These are phyloP conservation scores for Fusarium clavum DNA, from an alignment of 2,329 filamentous ascomycete genomes.

Conservation along the genomic window DNA sequence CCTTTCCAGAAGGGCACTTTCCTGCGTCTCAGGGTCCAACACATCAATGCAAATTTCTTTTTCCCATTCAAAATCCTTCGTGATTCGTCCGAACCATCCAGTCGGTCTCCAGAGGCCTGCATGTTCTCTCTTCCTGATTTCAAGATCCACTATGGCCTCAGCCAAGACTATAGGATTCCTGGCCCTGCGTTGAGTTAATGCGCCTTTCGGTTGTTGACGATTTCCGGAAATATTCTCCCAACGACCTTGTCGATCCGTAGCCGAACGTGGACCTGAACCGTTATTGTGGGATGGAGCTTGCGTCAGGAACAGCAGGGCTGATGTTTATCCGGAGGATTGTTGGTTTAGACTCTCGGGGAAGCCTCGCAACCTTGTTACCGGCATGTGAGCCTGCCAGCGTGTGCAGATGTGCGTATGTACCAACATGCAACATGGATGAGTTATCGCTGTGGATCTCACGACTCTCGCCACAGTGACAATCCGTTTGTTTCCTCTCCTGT, in stretches of 20 bases:
- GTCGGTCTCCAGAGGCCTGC: not conserved
- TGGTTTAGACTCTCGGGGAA: not conserved
- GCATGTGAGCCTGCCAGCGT: no score
- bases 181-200: not conserved
- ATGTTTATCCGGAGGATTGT: not conserved
- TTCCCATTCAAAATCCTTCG: not conserved
- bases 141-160: conserved; percentile 3
- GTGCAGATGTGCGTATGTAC: not conserved
- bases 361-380: not conserved
- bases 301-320: conserved; percentile 6
- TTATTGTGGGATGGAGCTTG: not conserved
- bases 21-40: not conserved
- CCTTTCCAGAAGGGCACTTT: not conserved
- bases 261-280: not conserved
- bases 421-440: not conserved
- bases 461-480: not conserved
- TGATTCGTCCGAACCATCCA: not conserved
- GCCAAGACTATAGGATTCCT: conserved; percentile 9
- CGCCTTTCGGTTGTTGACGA: not conserved
- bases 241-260: conserved; percentile 11
- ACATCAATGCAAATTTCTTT: not conserved
- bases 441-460: not conserved
- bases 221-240: not conserved
- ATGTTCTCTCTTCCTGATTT: conserved; percentile 8
- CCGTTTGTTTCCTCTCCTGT: not conserved